Evolutionary conservation across 768 basidiomycete genomes (phyloP), one percentile per base, ranked within the genome.

Genomic region (Neoboletus magnificus): DNA sequence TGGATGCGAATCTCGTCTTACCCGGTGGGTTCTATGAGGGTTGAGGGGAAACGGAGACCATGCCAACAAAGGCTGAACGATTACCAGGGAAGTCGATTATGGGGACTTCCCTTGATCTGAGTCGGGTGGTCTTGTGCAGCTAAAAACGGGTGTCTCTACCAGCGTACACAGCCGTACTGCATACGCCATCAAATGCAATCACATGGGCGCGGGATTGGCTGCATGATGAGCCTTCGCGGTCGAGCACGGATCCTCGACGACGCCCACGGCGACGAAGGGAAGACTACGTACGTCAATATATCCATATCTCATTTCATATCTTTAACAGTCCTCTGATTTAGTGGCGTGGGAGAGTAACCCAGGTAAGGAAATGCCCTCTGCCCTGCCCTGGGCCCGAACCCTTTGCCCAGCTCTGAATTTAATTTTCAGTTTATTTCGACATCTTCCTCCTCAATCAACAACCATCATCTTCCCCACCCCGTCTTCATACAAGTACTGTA

Each of bases 331-430:
- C 56, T 56, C 48, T 57, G 7, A 35, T 20, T 20, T 2, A 52
- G 69, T 67, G 71, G 67, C 70, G 71, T 70, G 70, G 46, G 48
- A 66, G 46, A 29, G 6, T 0, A 0, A 0, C 1, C 49, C 54
- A 45, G 5, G 18, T 47, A 62, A 58, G 66, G 70, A 22, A 58
- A 71, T 71, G 60, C 70, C 70, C 70, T 71, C 12, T 22, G 58
- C 69, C 72, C 64, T 68, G 63, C 76, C 76, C 76, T 77, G 61
- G 73, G 63, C 76, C 75, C 76, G 73, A 84, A 85, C 84, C 84
- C 84, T 86, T 76, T 85, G 84, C 84, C 84, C 84, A 81, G 73
- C 73, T 75, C 78, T 74, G 79, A 81, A 84, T 84, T 86, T 84
- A 81, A 78, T 79, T 76, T 76, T 75, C 73, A 73, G 73, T 76